phyloP scores from a whole-genome alignment of 371 early-diverging fungal species.

The Zychaea mexicana region DNA sequence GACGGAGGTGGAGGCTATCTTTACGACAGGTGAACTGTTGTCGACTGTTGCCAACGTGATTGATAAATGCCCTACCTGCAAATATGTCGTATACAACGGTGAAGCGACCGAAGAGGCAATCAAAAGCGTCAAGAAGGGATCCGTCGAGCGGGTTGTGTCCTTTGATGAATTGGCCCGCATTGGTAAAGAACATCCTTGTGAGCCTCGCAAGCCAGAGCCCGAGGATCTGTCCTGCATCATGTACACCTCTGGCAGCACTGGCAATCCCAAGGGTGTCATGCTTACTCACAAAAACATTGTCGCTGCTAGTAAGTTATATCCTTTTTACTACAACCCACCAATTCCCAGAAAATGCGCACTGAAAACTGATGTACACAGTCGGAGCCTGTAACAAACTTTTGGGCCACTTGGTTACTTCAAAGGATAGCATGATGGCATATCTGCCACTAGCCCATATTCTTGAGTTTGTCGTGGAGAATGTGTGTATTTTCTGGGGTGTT shows the following conservation, averaged over 20 bases:
- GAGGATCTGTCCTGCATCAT: slow-evolving; percentile 84
- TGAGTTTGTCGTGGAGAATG: slow-evolving; percentile 76
- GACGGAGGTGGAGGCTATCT: slow-evolving; percentile 62
- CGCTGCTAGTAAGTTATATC: slow-evolving; percentile 74
- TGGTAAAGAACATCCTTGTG: slow-evolving; percentile 65
- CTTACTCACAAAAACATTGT: slow-evolving; percentile 77
- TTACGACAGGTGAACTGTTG: slow-evolving; percentile 73
- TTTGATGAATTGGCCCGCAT: slow-evolving; percentile 61
- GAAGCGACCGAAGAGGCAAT: slow-evolving; percentile 38
- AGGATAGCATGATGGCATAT: slow-evolving; percentile 84
- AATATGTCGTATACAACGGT: slow-evolving; percentile 75
- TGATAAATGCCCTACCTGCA: slow-evolving; percentile 59
- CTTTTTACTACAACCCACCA: too few relatives aligned
- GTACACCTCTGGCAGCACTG: slow-evolving; percentile 86
- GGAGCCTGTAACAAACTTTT: slow-evolving; percentile 20
- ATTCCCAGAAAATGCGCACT: too few relatives aligned
- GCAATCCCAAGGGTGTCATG: slow-evolving; percentile 75
- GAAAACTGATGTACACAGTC: too few relatives aligned
- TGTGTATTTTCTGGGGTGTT: slow-evolving; percentile 66
- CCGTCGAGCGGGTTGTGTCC: slow-evolving; percentile 30
- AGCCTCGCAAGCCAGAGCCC: slow-evolving; percentile 51
- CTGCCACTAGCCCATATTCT: slow-evolving; percentile 92
- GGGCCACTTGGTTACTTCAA: slow-evolving; percentile 33
- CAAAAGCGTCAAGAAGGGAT: not conserved
- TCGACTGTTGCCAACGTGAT: slow-evolving; percentile 51